Percentiles rank a stretch among this genome's conserved stretches.
Evolutionary conservation across 2,329 filamentous ascomycete genomes (phyloP).

Genomic region (Fusarium haematococcum): DNA sequence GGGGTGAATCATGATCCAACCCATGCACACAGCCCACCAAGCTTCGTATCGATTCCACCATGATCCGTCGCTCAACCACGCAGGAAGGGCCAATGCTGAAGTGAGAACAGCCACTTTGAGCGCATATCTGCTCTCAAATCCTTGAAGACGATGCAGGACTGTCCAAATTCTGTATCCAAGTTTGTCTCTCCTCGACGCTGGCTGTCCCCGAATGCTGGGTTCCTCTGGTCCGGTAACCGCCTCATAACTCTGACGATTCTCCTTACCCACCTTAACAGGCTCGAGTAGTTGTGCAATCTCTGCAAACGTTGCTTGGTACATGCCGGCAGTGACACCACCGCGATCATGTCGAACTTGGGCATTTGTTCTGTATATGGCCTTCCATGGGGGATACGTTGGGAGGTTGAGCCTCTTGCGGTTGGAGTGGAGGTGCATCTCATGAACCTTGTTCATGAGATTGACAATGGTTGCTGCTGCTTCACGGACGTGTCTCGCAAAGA

Average conservation of each 20-base stretch:
- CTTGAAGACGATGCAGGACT: slow-evolving; percentile 64
- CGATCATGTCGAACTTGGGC: slow-evolving; percentile 69
- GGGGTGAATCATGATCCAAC: slow-evolving; percentile 64
- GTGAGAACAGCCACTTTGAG: slow-evolving; percentile 66
- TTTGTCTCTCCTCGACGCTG: slow-evolving; percentile 50
- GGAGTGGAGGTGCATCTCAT: slow-evolving; percentile 58
- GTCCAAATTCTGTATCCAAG: slow-evolving; percentile 62
- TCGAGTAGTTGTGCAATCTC: slow-evolving; percentile 58
- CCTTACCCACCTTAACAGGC: slow-evolving; percentile 54
- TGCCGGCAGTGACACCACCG: slow-evolving; percentile 67
- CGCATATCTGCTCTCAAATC: slow-evolving; percentile 68
- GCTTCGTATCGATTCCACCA: slow-evolving; percentile 69
- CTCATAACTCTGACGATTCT: slow-evolving; percentile 35
- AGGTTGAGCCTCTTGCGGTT: slow-evolving; percentile 57
- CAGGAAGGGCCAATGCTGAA: slow-evolving; percentile 64
- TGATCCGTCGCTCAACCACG: slow-evolving; percentile 58
- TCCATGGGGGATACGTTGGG: slow-evolving; percentile 66
- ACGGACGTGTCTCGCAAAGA: slow-evolving; percentile 66
- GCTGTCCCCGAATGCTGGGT: slow-evolving; percentile 51
- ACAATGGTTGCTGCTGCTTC: slow-evolving; percentile 63
- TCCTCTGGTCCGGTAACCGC: slow-evolving; percentile 42
- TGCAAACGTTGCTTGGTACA: slow-evolving; percentile 59
- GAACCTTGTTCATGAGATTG: slow-evolving; percentile 59
- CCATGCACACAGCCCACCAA: slow-evolving; percentile 70
- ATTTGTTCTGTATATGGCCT: slow-evolving; percentile 66